phyloP scores from a whole-genome alignment of 805 yeast species.

The Osmozyma mogii region DNA sequence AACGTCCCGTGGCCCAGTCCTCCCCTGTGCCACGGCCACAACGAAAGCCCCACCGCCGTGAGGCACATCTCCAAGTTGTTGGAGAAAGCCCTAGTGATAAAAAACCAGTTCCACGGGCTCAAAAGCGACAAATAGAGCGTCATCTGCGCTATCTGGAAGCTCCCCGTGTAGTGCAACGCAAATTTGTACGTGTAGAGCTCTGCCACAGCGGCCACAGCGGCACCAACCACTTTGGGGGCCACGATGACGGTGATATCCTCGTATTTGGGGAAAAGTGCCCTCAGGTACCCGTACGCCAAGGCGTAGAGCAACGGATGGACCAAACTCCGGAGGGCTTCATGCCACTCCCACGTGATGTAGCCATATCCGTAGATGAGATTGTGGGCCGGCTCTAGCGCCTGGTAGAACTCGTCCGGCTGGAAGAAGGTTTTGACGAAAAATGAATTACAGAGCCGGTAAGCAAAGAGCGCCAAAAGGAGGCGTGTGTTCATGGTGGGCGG shows the following conservation, averaged over 20 bases:
- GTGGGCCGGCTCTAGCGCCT: slow-evolving; percentile 90
- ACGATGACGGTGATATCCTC: slow-evolving; percentile 33
- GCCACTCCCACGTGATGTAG: slow-evolving; percentile 93
- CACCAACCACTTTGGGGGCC: slow-evolving; percentile 65
- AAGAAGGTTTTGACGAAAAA: slow-evolving; percentile 31
- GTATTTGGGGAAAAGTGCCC: slow-evolving; percentile 7
- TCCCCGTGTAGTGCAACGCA: slow-evolving; percentile 28
- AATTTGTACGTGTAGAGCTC: slow-evolving; percentile 55
- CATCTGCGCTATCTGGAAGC: slow-evolving; percentile 27
- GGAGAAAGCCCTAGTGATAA: slow-evolving; percentile 75
- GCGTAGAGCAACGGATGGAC: slow-evolving; percentile 73
- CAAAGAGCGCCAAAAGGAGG: slow-evolving; percentile 13
- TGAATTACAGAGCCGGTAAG: slow-evolving; percentile 47
- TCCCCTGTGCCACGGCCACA: slow-evolving; percentile 58
- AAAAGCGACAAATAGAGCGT: slow-evolving; percentile 45
- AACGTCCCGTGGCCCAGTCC: slow-evolving; percentile 11
- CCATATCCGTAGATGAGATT: slow-evolving; percentile 69
- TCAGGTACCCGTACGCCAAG: slow-evolving; percentile 28
- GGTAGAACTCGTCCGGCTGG: slow-evolving; percentile 96
- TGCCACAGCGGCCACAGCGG: slow-evolving; percentile 59
- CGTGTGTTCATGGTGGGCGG: no score
- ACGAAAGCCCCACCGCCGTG: slow-evolving; percentile 56
- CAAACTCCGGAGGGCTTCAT: slow-evolving; percentile 61
- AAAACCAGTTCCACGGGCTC: slow-evolving; percentile 77
- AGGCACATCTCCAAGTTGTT: slow-evolving; percentile 73